phyloP scores from a whole-genome alignment of 352 stramenopile genomes.

The Blastocystis sp. region DNA sequence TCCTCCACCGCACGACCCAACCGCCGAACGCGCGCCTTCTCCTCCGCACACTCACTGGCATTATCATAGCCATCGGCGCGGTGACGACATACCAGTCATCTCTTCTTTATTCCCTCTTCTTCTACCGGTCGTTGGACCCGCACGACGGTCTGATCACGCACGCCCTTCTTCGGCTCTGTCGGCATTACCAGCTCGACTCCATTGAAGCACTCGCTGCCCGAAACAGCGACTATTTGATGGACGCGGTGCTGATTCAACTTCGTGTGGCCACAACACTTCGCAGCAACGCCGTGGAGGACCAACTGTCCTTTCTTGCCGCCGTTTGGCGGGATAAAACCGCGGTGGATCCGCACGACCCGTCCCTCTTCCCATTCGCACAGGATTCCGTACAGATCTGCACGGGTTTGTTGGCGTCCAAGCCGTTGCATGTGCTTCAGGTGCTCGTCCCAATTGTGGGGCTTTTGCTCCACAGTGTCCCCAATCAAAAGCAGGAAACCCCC shows the following conservation, averaged over 20 bases:
- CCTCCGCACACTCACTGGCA: background rate
- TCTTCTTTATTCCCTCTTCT: slow-evolving; percentile 48
- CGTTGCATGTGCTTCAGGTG: background rate
- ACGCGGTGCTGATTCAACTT: slow-evolving; percentile 28
- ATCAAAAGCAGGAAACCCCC: background rate
- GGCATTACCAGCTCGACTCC: background rate
- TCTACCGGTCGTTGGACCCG: background rate
- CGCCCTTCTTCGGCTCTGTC: background rate
- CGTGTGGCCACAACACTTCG: slow-evolving; percentile 2
- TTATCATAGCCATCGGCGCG: background rate
- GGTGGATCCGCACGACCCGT: background rate
- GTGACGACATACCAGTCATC: background rate
- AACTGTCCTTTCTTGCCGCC: background rate
- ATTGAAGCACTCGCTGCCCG: background rate
- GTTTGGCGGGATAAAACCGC: slow-evolving; percentile 4
- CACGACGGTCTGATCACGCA: background rate
- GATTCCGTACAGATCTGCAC: slow-evolving; percentile 28
- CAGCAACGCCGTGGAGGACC: background rate
- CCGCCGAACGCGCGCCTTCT: slow-evolving; percentile 18
- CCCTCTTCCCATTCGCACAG: slow-evolving; percentile 3
- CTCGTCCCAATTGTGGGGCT: background rate
- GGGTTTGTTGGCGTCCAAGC: background rate
- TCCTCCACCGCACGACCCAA: background rate
- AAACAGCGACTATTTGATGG: slow-evolving; percentile 43
- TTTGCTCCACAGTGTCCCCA: background rate